Base-by-base conservation (phyloP, 768 basidiomycete genomes). In the Amanita exitialis region DNA sequence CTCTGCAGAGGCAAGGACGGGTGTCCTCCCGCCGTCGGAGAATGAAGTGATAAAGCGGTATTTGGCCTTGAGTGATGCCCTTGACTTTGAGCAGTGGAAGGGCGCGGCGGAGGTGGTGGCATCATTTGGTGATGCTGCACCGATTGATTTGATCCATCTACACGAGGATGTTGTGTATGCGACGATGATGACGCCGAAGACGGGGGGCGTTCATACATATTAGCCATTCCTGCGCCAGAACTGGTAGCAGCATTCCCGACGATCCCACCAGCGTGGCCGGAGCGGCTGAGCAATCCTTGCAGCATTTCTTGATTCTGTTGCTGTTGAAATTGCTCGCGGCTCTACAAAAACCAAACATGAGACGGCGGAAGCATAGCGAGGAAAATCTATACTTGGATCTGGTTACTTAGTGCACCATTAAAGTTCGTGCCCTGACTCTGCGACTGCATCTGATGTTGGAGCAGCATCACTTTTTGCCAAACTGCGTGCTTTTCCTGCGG, bases 51-150 rank as follows among this genome's bases (percentile, higher is more conserved):
- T 44, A 57, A 12, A n/a, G 57, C 48, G 1, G 60, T 58, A 21
- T 51, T 51, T 5, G 56, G 58, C 21, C 60, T 45, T 30, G 59
- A 60, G 36, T 51, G 48, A 56, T 53, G 44, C 12, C 55, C 52
- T 32, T 53, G 51, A 32, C 51, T 52, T 32, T 57, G 56, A 9
- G 54, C 56, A 15, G 54, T 57, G 13, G 54, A 44, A 6, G 56
- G 54, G 21, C 54, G 56, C 8, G 61, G 63, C 4, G 61, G 61
- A 25, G 64, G 64, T 21, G 66, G 66, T 16, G 64, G 64, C 60
- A 66, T 61, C 64, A 66, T 66, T 44, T 59, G 59, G 20, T 56
- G 47, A 28, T 54, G 55, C n/a, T 54, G 50, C 20, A 45, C 45
- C 47, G 56, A 52, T 18, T 53, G 50, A 30, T 39, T 46, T 46